These are phyloP conservation scores for Litchi chinensis DNA, from an alignment of 345 rosid species.

Conservation along the genomic window DNA sequence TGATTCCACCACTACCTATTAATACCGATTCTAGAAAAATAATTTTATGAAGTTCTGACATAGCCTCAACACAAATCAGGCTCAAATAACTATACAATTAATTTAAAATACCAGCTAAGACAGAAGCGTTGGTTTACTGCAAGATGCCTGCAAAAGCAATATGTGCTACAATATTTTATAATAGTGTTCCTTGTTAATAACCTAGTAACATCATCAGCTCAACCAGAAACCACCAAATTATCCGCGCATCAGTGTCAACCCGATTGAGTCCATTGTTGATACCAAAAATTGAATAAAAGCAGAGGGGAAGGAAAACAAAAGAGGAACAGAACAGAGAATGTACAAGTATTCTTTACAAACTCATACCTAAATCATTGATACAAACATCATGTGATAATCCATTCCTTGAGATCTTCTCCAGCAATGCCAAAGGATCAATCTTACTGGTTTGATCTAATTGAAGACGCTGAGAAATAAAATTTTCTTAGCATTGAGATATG, in stretches of 20 bases:
- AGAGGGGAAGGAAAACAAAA: neutral
- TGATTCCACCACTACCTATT: neutral
- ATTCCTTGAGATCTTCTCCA: constrained; percentile 65
- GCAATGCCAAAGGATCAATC: constrained; percentile 68
- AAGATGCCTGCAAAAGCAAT: constrained; percentile 6
- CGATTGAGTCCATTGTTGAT: neutral
- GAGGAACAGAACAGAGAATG: neutral
- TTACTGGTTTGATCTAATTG: constrained; percentile 70
- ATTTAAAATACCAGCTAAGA: neutral
- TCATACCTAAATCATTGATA: constrained; percentile 87
- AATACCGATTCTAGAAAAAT: neutral
- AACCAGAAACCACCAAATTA: constrained; percentile 7
- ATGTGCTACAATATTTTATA: neutral
- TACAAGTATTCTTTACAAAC: constrained; percentile 17
- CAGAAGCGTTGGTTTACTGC: constrained; percentile 5
- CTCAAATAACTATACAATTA: neutral
- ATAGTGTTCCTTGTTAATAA: neutral
- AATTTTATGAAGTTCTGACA: neutral
- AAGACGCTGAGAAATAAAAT: constrained; percentile 53
- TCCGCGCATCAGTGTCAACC: constrained; percentile 6
- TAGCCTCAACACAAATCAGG: neutral
- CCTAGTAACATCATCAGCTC: constrained; percentile 7
- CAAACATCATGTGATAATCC: constrained; percentile 89
- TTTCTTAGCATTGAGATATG: constrained; percentile 10
- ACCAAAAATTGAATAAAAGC: neutral